Conservation (phyloP, 2,329 filamentous ascomycete species). For the Sporothrix mexicana region DNA sequence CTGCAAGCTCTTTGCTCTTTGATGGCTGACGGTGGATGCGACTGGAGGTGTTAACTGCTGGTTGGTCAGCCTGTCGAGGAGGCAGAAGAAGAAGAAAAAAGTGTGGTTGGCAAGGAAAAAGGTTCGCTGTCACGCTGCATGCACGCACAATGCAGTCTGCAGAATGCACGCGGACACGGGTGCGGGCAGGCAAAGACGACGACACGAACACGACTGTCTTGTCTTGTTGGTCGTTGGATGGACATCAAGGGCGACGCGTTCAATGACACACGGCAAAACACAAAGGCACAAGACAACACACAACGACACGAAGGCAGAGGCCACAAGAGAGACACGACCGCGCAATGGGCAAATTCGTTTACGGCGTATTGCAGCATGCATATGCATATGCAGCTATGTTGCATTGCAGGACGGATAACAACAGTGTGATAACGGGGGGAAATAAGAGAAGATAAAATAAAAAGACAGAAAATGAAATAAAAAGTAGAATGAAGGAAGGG, state of each 20-base stretch:
- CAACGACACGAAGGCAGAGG: neutral
- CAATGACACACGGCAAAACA: neutral
- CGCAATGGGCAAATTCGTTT: neutral
- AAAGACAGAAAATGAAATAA: too few relatives aligned
- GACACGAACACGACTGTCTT: neutral
- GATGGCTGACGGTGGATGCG: neutral
- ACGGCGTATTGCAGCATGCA: slow-evolving; percentile 28
- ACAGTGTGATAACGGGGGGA: neutral
- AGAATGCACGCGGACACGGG: slow-evolving; percentile 8
- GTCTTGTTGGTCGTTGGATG: neutral
- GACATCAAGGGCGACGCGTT: neutral
- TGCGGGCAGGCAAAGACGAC: neutral
- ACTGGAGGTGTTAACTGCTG: neutral
- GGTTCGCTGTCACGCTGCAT: slow-evolving; percentile 10
- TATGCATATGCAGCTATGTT: slow-evolving; percentile 30
- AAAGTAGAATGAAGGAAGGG: too few relatives aligned
- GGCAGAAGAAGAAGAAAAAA: neutral
- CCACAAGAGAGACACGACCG: too few relatives aligned
- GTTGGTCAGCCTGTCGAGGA: slow-evolving; percentile 9
- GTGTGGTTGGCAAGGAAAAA: neutral
- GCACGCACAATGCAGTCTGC: slow-evolving; percentile 2
- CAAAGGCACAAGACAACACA: neutral
- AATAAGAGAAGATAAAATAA: neutral
- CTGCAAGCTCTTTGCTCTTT: neutral
- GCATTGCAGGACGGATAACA: slow-evolving; percentile 9